phyloP scores from a whole-genome alignment of 495 filamentous ascomycete genomes.

The Neurospora discreta region DNA sequence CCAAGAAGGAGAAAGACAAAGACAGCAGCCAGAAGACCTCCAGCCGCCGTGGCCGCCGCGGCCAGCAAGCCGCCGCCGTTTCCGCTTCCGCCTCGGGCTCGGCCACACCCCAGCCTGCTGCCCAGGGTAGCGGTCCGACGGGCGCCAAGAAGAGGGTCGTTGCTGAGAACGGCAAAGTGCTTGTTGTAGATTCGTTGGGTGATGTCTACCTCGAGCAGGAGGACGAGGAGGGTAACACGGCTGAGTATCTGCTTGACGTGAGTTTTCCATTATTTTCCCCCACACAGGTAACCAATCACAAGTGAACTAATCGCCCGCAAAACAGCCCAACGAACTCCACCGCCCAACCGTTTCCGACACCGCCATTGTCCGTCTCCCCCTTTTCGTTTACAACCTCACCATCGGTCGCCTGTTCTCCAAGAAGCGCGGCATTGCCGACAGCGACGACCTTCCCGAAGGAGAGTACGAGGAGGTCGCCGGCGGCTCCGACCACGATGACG shows the following conservation, averaged over 20 bases:
- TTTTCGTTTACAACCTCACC: constrained; percentile 50
- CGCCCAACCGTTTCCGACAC: constrained; percentile 59
- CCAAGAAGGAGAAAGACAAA: constrained; percentile 50
- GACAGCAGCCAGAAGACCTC: constrained; percentile 20
- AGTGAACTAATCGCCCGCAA: background rate
- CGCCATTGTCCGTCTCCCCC: constrained; percentile 54
- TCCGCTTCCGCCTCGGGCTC: constrained; percentile 13
- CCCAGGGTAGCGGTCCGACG: constrained; percentile 34
- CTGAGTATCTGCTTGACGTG: constrained; percentile 78
- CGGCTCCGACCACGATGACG: constrained; percentile 25
- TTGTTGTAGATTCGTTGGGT: constrained; percentile 83
- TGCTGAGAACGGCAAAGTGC: constrained; percentile 87
- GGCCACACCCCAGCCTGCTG: constrained; percentile 19
- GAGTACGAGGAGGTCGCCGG: constrained; percentile 22
- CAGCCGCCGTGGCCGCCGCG: constrained; percentile 13
- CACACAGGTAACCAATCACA: background rate
- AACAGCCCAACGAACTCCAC: constrained; percentile 50
- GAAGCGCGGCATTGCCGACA: constrained; percentile 21
- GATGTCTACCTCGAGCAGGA: constrained; percentile 89
- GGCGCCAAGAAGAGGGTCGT: constrained; percentile 74
- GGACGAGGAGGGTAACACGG: constrained; percentile 69
- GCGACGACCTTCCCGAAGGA: constrained; percentile 17
- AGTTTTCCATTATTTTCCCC: constrained; percentile 18
- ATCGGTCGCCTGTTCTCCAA: constrained; percentile 41
- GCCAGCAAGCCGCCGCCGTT: background rate